Evolutionary conservation across 2,329 filamentous ascomycete genomes (phyloP).

Genomic region (Stemphylium vesicarium): DNA sequence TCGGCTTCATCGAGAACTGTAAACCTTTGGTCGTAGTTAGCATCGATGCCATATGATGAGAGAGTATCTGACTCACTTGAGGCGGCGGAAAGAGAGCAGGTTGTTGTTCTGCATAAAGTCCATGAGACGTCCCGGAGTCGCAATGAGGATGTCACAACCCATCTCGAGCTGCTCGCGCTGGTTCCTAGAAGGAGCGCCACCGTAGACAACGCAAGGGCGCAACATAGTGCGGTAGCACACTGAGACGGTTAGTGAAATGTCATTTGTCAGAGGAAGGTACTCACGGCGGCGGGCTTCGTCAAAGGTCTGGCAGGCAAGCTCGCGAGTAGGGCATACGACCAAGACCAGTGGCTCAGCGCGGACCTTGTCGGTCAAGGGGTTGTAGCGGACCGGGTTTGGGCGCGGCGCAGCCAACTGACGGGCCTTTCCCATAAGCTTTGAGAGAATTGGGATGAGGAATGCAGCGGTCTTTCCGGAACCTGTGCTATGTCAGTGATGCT

Average conservation of each 20-base stretch:
- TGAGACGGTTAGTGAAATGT: too few species aligned
- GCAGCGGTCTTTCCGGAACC: slow-evolving; percentile 97
- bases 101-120: slow-evolving; percentile 80
- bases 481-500: slow-evolving; percentile 47
- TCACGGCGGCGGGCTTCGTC: slow-evolving; percentile 80
- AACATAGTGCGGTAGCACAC: slow-evolving; percentile 94
- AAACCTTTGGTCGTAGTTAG: slow-evolving; percentile 21
- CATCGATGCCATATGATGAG: neutral
- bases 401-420: slow-evolving; percentile 83
- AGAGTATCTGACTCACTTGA: slow-evolving; percentile 65
- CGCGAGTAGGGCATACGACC: slow-evolving; percentile 83
- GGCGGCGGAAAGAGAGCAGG: slow-evolving; percentile 73
- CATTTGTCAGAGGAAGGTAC: too few species aligned
- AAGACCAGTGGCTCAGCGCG: slow-evolving; percentile 87
- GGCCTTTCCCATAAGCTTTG: slow-evolving; percentile 93
- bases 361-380: slow-evolving; percentile 59
- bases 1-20: slow-evolving; percentile 82
- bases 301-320: slow-evolving; percentile 93
- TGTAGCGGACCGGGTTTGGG: slow-evolving; percentile 67
- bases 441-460: slow-evolving; percentile 86
- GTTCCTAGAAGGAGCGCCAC: slow-evolving; percentile 73
- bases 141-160: slow-evolving; percentile 90
- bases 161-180: slow-evolving; percentile 76
- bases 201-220: slow-evolving; percentile 87
- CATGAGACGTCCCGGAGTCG: slow-evolving; percentile 82